Evolutionary conservation across 345 rosid species (phyloP), one percentile per base, ranked within the genome.

Genomic region (Nasturtium officinale): DNA sequence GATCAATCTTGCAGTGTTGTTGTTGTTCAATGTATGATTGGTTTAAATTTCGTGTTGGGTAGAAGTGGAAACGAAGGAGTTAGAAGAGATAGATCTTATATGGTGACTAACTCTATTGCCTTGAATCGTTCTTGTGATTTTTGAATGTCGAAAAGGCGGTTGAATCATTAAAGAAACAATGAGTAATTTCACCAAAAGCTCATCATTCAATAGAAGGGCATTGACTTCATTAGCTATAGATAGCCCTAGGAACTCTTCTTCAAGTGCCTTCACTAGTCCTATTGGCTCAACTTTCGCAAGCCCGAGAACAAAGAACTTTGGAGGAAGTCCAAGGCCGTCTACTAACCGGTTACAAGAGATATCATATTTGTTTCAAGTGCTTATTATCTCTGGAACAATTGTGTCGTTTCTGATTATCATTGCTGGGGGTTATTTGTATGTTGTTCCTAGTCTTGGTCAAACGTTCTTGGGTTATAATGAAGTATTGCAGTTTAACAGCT

Each of bases 361-460:
- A 26, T 81, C 86, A 0, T 83, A 73, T 25, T 79, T 86, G 84
- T 83, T 85, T 77, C 83, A 57, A 12, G 71, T 82, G 45, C 80
- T 87, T 74, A 68, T 83, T 35, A 80, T 84, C n/a, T 47, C 83
- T 1, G 94, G 92, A 5, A 77, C 79, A 42, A 66, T 84, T 33
- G 71, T 89, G n/a, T 82, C 91, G 0, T 85, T 87, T 73, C 47
- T 79, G 6, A 62, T 84, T 35, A 82, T 84, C 72, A 69, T 87
- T 58, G 78, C 72, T 35, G 87, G 87, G 1, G 86, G 94, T 77
- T 91, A 88, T 69, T 42, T 83, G 5, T 82, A 83, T 68, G 84
- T 89, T 55, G 84, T 89, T 42, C 97, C 96, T 61, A 89, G 85
- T 69, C 83, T 89, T 17, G 81, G 78, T 59, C 82, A 59, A 26